Percentiles rank a stretch among this genome's conserved stretches.
phyloP scores from a whole-genome alignment of 2,329 filamentous ascomycete genomes.

The Endocalyx cinctus region DNA sequence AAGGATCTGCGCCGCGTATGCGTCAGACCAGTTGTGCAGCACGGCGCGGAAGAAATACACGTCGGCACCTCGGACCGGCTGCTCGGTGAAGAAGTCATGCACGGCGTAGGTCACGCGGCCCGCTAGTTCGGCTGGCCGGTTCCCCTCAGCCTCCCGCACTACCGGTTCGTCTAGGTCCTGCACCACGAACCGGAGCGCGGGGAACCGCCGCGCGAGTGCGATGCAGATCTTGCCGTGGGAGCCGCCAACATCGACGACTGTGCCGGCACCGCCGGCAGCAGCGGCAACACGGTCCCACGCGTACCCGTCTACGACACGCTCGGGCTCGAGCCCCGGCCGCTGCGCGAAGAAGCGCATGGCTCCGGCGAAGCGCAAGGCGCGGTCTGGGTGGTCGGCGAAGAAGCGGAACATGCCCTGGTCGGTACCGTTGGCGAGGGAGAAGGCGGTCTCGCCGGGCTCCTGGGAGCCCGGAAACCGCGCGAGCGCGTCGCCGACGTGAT shows the following conservation, averaged over 20 bases:
- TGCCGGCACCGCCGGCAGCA: conserved; percentile 1
- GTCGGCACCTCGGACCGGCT: conserved; percentile 33
- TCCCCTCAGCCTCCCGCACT: background rate
- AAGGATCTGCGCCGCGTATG: conserved; percentile 27
- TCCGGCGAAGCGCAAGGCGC: background rate
- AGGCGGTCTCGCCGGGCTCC: background rate
- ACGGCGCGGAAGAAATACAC: conserved; percentile 40
- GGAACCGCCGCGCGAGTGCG: conserved; percentile 6
- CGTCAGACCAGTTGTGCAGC: conserved; percentile 43
- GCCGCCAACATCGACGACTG: conserved; percentile 9
- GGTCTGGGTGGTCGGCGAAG: background rate
- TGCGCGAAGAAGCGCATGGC: background rate
- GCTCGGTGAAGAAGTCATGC: conserved; percentile 40
- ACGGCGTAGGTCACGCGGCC: conserved; percentile 20
- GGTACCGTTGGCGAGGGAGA: background rate
- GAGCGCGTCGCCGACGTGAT: background rate
- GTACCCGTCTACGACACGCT: background rate
- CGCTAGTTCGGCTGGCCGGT: conserved; percentile 5
- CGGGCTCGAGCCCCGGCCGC: background rate
- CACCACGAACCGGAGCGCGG: conserved; percentile 47
- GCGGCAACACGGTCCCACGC: background rate
- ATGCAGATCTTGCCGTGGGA: conserved; percentile 6
- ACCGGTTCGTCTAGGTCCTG: conserved; percentile 38
- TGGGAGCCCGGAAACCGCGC: background rate
- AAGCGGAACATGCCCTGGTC: background rate